Evolutionary conservation across 768 basidiomycete genomes (phyloP).

Genomic region (Kwoniella dendrophila): DNA sequence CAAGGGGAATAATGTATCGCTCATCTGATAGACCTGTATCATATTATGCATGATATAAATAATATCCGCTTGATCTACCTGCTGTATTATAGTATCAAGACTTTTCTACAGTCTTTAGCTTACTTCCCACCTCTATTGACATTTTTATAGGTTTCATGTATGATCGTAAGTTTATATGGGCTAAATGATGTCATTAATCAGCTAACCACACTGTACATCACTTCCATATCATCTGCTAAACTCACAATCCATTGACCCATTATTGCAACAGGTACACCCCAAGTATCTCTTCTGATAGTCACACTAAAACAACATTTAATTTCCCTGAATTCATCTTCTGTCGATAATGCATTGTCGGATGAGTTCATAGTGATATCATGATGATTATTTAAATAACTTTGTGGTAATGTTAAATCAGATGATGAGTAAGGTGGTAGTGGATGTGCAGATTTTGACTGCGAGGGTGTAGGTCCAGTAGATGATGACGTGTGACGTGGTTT

Average conservation of each 20-base stretch:
- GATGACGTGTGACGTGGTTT: conserved; percentile 32
- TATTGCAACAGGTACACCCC: conserved; percentile 54
- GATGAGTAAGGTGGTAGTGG: conserved; percentile 4
- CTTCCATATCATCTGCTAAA: conserved; percentile 5
- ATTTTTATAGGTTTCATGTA: not conserved
- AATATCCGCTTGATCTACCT: not conserved
- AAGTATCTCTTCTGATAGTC: conserved; percentile 56
- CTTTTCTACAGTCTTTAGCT: not conserved
- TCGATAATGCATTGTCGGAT: conserved; percentile 9
- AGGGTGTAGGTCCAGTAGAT: conserved; percentile 18
- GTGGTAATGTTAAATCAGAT: conserved; percentile 24
- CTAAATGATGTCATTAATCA: too few species aligned
- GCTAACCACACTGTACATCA: too few species aligned
- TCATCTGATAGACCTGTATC: too few species aligned
- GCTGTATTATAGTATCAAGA: not conserved
- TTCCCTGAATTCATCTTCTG: conserved; percentile 40
- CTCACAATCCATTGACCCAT: conserved; percentile 55
- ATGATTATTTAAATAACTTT: conserved; percentile 22
- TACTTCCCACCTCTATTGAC: not conserved
- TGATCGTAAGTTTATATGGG: too few species aligned
- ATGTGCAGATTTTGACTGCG: conserved; percentile 19
- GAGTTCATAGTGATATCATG: not conserved
- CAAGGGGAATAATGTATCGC: not conserved
- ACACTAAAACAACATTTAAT: conserved; percentile 56
- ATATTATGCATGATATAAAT: not conserved